Base-by-base conservation (phyloP, 2,329 filamentous ascomycete species). In the Teratosphaeria epicoccoides region DNA sequence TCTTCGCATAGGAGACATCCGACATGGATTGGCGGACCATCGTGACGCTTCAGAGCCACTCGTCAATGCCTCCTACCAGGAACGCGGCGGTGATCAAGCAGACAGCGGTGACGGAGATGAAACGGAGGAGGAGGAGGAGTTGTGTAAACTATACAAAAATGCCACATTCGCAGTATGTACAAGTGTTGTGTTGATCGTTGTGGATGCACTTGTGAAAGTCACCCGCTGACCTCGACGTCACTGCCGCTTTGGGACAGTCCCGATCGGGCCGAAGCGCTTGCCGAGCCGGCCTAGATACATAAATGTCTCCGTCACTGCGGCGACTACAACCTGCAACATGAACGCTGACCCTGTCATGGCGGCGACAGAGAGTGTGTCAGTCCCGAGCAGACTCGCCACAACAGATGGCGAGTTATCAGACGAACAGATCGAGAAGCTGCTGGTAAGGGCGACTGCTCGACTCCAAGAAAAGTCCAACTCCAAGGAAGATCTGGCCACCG, bases 361-460 rank as follows among this genome's bases (percentile, higher is more conserved):
- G n/a, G n/a, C 33, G n/a, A 22, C 33, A 40, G 33, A 22, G 9
- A 20, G 14, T 17, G 5, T 9, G 7, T 14, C n/a, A 20, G 33
- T 17, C 20, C n/a, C 17, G 14, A 40, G 7, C 17, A 17, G 20
- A 17, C 14, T 17, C 26, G 44, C 20, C 26, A 26, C 20, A 20
- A 52, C 58, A 24, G 57, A 60, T 37, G 71, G 74, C 49, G 74
- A 76, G 49, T 68, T 85, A 55, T 79, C 76, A 33, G 81, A 85
- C 64, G 76, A 80, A 57, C 78, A 84, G 63, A 78, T 87, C 48
- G 76, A 81, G 50, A 70, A 78, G 63, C 72, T 87, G 51, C 75
- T 87, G 49, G 73, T 75, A 50, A 76, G 84, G 67, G 83, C 84
- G 51, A 81, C 85, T 61, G 66, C 70, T 53, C 76, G 83, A 55